Evolutionary conservation across 768 basidiomycete genomes (phyloP).

Genomic region (Pleurotus giganteus): DNA sequence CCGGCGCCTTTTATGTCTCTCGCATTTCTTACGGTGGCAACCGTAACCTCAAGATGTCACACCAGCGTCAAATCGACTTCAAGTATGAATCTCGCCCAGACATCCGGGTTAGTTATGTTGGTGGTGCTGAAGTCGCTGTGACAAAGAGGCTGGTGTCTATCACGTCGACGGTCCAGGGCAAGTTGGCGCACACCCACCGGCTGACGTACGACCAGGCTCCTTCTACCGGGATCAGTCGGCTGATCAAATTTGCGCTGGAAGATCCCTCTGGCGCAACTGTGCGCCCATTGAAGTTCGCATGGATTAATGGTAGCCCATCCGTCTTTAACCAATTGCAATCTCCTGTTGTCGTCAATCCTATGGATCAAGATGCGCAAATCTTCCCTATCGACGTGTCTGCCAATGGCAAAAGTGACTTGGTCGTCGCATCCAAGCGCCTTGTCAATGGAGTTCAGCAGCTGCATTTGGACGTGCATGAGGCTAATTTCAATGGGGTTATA

Average conservation of each 20-base stretch:
- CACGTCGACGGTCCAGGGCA: background rate
- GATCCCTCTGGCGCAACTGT: slow-evolving; percentile 10
- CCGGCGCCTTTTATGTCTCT: background rate
- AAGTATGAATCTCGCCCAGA: background rate
- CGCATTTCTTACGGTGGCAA: background rate
- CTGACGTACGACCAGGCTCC: background rate
- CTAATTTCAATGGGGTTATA: background rate
- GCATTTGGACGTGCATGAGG: background rate
- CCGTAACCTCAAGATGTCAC: background rate
- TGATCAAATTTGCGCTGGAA: slow-evolving; percentile 2
- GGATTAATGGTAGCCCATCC: slow-evolving; percentile 10
- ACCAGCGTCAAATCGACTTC: background rate
- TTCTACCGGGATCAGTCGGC: background rate
- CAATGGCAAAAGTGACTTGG: background rate
- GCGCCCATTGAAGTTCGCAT: slow-evolving; percentile 9
- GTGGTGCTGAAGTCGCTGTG: background rate
- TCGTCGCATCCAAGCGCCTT: too few relatives aligned
- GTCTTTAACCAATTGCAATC: background rate
- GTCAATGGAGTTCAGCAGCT: background rate
- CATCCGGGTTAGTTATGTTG: background rate
- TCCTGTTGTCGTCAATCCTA: background rate
- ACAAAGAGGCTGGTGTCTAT: background rate
- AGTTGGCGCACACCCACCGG: background rate
- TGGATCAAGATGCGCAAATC: background rate
- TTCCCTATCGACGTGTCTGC: background rate